A percentile compares a stretch with the other conserved stretches of the same genome.
These are phyloP conservation scores for Coemansia sp. DNA, from an alignment of 192 early-diverging fungal species.

Conservation along the genomic window DNA sequence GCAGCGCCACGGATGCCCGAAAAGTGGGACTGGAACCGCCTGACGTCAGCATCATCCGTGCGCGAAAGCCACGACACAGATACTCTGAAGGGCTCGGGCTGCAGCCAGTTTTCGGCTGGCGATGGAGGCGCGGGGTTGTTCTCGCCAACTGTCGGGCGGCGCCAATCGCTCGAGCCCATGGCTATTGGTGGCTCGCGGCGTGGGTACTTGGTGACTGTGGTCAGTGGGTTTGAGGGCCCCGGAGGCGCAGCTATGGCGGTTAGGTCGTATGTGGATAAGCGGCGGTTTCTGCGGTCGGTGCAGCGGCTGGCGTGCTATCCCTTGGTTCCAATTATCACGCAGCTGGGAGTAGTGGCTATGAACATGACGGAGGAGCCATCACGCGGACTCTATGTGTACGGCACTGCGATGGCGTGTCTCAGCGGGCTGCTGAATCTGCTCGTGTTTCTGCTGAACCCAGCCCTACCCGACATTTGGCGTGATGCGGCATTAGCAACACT, in stretches of 20 bases:
- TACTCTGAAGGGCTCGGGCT: not conserved
- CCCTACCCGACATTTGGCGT: conserved; percentile 43
- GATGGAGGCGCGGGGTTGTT: conserved; percentile 1
- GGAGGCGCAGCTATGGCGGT: conserved; percentile 21
- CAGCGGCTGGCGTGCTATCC: conserved; percentile 45
- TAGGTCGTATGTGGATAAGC: conserved; percentile 38
- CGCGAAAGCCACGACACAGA: conserved; percentile 17
- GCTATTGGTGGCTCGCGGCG: not conserved
- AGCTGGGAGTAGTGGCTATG: conserved; percentile 40
- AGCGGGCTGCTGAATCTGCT: conserved; percentile 37
- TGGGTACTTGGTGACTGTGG: conserved; percentile 39
- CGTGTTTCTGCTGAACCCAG: conserved; percentile 51
- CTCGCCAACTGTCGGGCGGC: not conserved
- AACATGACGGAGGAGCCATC: conserved; percentile 25
- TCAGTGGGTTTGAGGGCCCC: conserved; percentile 1
- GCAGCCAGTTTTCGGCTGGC: not conserved
- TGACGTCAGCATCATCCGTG: conserved; percentile 7
- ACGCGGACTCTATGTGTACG: conserved; percentile 31
- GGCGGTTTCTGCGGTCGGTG: conserved; percentile 38
- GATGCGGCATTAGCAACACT: conserved; percentile 16
- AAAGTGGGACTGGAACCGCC: conserved; percentile 45
- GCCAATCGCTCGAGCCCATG: conserved; percentile 1
- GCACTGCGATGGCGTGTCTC: conserved; percentile 27
- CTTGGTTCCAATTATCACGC: conserved; percentile 42
- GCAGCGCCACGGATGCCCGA: conserved; percentile 35